Base-by-base conservation (phyloP, 2,329 filamentous ascomycete species). In the Fusarium xyrophilum region DNA sequence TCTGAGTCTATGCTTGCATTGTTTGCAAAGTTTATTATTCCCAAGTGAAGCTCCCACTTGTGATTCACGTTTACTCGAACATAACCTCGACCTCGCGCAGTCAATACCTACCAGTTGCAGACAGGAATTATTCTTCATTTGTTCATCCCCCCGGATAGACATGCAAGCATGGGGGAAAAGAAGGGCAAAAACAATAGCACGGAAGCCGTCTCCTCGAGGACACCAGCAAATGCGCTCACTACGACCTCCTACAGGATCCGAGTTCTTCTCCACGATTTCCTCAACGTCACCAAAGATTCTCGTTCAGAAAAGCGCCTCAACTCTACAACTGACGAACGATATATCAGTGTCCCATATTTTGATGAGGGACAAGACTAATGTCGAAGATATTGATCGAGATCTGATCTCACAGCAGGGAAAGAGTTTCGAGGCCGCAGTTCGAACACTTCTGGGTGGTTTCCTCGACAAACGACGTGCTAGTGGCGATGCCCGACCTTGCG, bases 251-350 rank as follows among this genome's bases (percentile, higher is more conserved):
- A 51, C 35, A 60, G 32, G 30, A n/a, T 42, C 17, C 36, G 54
- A 23, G 54, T 51, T 25, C 58, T 60, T 59, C 25, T 60, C 17
- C n/a, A 59, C 17, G 58, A 60, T 36, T 51, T 59, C 36, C 58
- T 60, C 17, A 51, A 38, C 14, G 21, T 51, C 4, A 38, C 11
- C 3, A 59, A 59, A 27, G 43, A 59, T 21, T 19, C 17, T 21
- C 25, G 48, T 19, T 58, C 53, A 7, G 14, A 58, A 25, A 43
- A 59, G 14, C 58, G 54, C 27, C 42, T 60, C n/a, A 58, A 43
- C 28, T 50, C 17, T 17, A 59, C 58, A 13, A 38, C 27, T 8
- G n/a, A 59, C 19, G 53, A 50, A 32, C 17, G 50, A 36, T 59
- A 58, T 8, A 50, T 50, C 36, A 60, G 53, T 28, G 25, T 10